Percentiles rank a stretch among this genome's conserved stretches.
Conservation (phyloP, 1,284 basidiomycete genomes). For the Amylostereum chailletii region DNA sequence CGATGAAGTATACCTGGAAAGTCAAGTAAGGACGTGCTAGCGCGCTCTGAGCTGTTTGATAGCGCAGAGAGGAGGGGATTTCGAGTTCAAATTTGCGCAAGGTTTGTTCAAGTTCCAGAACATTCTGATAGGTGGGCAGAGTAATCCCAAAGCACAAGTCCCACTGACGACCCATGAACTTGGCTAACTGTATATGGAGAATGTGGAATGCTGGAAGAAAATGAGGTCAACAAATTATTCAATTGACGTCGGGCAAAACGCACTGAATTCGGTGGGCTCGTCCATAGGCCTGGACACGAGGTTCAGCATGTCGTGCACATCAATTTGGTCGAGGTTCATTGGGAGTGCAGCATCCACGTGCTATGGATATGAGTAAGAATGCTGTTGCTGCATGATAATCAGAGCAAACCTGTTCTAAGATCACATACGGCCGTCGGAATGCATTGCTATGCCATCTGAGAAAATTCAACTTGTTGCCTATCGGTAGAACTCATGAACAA, state of each 20-base stretch:
- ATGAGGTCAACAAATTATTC: neutral
- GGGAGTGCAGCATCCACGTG: constrained; percentile 15
- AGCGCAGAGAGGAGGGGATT: constrained; percentile 11
- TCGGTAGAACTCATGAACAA: neutral
- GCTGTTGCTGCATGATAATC: neutral
- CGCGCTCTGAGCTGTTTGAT: constrained; percentile 11
- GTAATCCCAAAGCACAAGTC: constrained; percentile 15
- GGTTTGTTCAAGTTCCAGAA: constrained; percentile 14
- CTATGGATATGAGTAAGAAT: constrained; percentile 3
- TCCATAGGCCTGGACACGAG: constrained; percentile 11
- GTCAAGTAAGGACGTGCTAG: constrained; percentile 13
- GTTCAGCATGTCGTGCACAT: constrained; percentile 9
- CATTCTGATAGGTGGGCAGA: constrained; percentile 14
- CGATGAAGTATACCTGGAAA: constrained; percentile 11
- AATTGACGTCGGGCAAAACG: neutral
- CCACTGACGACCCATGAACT: constrained; percentile 14
- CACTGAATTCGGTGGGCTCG: constrained; percentile 14
- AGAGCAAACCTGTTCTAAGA: constrained; percentile 12
- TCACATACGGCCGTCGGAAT: constrained; percentile 16
- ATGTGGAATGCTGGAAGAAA: constrained; percentile 11
- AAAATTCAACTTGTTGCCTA: neutral
- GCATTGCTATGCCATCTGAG: constrained; percentile 10
- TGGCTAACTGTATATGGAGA: constrained; percentile 7
- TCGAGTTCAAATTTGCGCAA: constrained; percentile 14
- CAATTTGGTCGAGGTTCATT: constrained; percentile 15